Evolutionary conservation across 2,329 filamentous ascomycete genomes (phyloP).

Genomic region (Geosmithia putterillii): DNA sequence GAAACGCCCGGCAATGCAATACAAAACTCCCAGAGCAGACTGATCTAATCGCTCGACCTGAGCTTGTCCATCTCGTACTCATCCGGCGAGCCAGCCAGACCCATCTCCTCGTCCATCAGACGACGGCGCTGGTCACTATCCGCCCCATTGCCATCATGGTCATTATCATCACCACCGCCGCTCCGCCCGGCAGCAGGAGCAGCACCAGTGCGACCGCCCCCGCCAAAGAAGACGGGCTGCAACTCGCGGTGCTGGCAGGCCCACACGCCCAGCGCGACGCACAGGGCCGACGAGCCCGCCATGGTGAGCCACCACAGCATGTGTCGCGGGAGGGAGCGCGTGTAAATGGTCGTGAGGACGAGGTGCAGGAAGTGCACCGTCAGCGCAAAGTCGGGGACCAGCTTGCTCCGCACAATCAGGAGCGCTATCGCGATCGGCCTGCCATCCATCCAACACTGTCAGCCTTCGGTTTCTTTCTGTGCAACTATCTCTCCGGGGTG

Average conservation of each 20-base stretch:
- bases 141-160: constrained; percentile 1
- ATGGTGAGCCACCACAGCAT: constrained; percentile 74
- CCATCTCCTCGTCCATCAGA: constrained; percentile 37
- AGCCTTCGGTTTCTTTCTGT: constrained; percentile 1
- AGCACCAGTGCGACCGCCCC: too few relatives aligned
- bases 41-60: constrained; percentile 15
- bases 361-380: constrained; percentile 81
- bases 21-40: background rate
- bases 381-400: constrained; percentile 87
- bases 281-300: constrained; percentile 29
- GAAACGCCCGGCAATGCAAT: constrained; percentile 21
- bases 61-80: constrained; percentile 57
- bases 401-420: constrained; percentile 78
- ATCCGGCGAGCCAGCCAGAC: constrained; percentile 33
- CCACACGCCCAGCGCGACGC: constrained; percentile 65
- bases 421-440: constrained; percentile 77
- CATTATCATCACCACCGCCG: constrained; percentile 8
- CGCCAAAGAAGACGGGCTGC: constrained; percentile 77
- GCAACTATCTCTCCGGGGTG: background rate
- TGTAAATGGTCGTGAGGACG: constrained; percentile 65
- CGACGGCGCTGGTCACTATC: constrained; percentile 10
- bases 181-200: too few relatives aligned
- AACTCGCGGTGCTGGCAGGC: constrained; percentile 85
- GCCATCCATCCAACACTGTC: constrained; percentile 2
- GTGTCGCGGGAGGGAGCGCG: constrained; percentile 61